phyloP scores from a whole-genome alignment of 164 flowering plant species.

The Liquidambar formosana region DNA sequence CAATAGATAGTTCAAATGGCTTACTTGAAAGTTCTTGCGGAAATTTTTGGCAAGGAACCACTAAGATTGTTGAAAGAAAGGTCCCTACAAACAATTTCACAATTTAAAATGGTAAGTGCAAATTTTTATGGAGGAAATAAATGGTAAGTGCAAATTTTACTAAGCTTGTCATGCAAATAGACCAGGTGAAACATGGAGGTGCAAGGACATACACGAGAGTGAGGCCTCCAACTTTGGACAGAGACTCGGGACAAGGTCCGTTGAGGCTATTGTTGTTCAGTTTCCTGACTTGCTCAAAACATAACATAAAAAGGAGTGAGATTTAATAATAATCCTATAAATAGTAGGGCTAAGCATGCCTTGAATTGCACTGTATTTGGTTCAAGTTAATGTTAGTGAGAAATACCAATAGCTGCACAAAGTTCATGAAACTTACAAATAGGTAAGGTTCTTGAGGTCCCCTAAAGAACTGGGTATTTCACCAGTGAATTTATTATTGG shows the following conservation, averaged over 20 bases:
- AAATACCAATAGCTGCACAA: not conserved
- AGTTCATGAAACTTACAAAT: conserved; percentile 58
- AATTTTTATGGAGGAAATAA: not conserved
- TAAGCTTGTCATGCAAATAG: conserved; percentile 3
- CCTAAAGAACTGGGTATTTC: conserved; percentile 80
- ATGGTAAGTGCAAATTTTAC: not conserved
- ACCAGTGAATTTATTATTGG: conserved; percentile 70
- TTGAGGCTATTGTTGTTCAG: conserved; percentile 91
- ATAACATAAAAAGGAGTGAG: not conserved
- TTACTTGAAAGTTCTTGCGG: conserved; percentile 91
- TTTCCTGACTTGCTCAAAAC: conserved; percentile 60
- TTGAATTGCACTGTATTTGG: too few relatives aligned
- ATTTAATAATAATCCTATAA: too few relatives aligned
- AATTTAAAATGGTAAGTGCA: conserved; percentile 5
- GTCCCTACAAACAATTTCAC: conserved; percentile 56
- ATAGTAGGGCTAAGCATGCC: not conserved
- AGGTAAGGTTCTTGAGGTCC: conserved; percentile 67
- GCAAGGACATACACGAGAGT: conserved; percentile 73
- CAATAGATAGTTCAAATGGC: too few relatives aligned
- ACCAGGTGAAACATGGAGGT: conserved; percentile 1
- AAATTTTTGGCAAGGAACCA: conserved; percentile 83
- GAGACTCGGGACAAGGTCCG: conserved; percentile 71
- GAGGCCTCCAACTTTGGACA: conserved; percentile 66
- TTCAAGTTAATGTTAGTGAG: not conserved
- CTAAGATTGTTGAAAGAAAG: conserved; percentile 90